phyloP scores from a whole-genome alignment of 805 yeast genomes.

The Nakazawaea ambrosiae region DNA sequence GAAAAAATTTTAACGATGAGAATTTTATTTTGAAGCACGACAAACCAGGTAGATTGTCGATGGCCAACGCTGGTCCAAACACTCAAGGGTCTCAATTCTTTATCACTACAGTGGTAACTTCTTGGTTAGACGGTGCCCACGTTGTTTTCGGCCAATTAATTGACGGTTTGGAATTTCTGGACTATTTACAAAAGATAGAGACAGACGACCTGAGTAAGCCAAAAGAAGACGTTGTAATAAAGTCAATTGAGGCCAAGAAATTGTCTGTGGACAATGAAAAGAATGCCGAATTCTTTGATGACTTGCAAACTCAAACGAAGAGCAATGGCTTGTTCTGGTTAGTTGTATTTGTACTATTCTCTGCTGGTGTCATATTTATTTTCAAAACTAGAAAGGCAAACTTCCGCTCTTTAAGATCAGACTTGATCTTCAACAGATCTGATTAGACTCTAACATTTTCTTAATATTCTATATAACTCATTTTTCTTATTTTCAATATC shows the following conservation, averaged over 20 bases:
- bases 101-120: conserved; percentile 49
- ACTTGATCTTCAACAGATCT: neutral
- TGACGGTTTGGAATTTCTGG: conserved; percentile 59
- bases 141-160: conserved; percentile 77
- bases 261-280: conserved; percentile 5
- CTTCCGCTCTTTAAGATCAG: conserved; percentile 2
- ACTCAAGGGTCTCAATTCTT: conserved; percentile 67
- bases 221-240: conserved; percentile 33
- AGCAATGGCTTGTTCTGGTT: conserved; percentile 7
- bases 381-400: neutral
- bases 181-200: conserved; percentile 50
- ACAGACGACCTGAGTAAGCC: conserved; percentile 38
- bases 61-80: conserved; percentile 46
- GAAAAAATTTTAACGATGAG: conserved; percentile 70
- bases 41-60: conserved; percentile 37
- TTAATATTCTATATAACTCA: too few relatives aligned
- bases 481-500: too few relatives aligned
- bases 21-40: conserved; percentile 44
- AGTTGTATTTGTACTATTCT: conserved; percentile 1
- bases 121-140: conserved; percentile 53
- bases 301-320: neutral
- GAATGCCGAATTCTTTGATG: conserved; percentile 4
- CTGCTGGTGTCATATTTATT: neutral
- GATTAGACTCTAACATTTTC: neutral
- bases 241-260: conserved; percentile 11